Conservation (phyloP, 2,329 filamentous ascomycete species). For the Coniochaeta sp. region DNA sequence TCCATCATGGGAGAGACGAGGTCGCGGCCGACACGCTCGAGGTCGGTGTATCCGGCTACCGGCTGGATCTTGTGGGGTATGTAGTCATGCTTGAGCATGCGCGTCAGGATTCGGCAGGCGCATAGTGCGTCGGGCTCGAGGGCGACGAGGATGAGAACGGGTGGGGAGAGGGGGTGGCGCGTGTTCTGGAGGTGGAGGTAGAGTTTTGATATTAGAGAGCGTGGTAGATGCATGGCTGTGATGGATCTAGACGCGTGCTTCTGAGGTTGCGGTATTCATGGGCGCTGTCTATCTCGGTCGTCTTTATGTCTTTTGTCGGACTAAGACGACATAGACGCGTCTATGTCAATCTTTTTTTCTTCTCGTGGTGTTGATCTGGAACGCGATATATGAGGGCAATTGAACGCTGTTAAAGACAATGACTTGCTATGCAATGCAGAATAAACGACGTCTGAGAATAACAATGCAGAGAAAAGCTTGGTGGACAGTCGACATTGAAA, state of each 20-base stretch:
- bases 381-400: too few species aligned
- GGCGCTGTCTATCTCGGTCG: conserved; percentile 7
- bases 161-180: conserved; percentile 83
- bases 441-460: background rate
- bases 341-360: background rate
- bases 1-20: conserved; percentile 83
- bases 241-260: conserved; percentile 23
- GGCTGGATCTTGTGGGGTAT: conserved; percentile 97
- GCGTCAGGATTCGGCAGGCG: conserved; percentile 87
- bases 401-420: background rate
- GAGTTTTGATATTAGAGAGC: conserved; percentile 79
- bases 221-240: conserved; percentile 81
- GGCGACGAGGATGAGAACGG: conserved; percentile 84
- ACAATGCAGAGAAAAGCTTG: background rate
- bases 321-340: background rate
- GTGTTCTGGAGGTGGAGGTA: conserved; percentile 84
- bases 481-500: background rate
- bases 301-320: background rate
- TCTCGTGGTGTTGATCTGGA: too few species aligned
- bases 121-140: conserved; percentile 94
- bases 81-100: conserved; percentile 93
- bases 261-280: conserved; percentile 22
- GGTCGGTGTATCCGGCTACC: conserved; percentile 84
- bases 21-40: conserved; percentile 71
- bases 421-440: too few species aligned